These are phyloP conservation scores for Venturia effusa DNA, from an alignment of 2,329 filamentous ascomycete genomes.

Conservation along the genomic window DNA sequence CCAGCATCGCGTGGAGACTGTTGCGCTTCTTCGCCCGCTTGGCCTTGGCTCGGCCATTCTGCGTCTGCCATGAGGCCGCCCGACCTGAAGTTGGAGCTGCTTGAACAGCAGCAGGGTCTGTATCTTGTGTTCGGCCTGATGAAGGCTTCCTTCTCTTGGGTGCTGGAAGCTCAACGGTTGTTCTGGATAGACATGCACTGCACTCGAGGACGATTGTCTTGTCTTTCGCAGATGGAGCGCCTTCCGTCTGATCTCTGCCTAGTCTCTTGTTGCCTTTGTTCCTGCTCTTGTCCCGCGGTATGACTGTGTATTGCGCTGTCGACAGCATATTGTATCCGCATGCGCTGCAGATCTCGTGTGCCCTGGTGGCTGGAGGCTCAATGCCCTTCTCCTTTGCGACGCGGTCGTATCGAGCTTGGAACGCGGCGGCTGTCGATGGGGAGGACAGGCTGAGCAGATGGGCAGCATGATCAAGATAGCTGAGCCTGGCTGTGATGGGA, in stretches of 20 bases:
- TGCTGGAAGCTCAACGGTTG: not conserved
- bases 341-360: slow-evolving; percentile 24
- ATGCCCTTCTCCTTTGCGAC: slow-evolving; percentile 20
- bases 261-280: not conserved
- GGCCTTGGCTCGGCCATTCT: slow-evolving; percentile 22
- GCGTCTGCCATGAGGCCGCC: not conserved
- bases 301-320: not conserved
- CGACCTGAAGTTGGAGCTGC: not conserved
- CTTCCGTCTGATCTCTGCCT: slow-evolving; percentile 21
- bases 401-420: slow-evolving; percentile 21
- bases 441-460: slow-evolving; percentile 21
- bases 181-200: slow-evolving; percentile 1
- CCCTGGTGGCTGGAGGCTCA: slow-evolving; percentile 21
- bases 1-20: slow-evolving; percentile 43
- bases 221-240: slow-evolving; percentile 8
- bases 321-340: slow-evolving; percentile 26
- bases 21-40: slow-evolving; percentile 45
- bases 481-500: not conserved
- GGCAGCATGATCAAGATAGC: slow-evolving; percentile 25
- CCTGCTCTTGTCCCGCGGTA: slow-evolving; percentile 17
- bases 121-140: not conserved
- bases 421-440: slow-evolving; percentile 23
- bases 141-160: not conserved
- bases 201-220: not conserved
- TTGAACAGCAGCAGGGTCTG: too few relatives aligned